A percentile compares a stretch with the other conserved stretches of the same genome.
phyloP scores from a whole-genome alignment of 2,329 filamentous ascomycete species.

The Raffaelea arxii region DNA sequence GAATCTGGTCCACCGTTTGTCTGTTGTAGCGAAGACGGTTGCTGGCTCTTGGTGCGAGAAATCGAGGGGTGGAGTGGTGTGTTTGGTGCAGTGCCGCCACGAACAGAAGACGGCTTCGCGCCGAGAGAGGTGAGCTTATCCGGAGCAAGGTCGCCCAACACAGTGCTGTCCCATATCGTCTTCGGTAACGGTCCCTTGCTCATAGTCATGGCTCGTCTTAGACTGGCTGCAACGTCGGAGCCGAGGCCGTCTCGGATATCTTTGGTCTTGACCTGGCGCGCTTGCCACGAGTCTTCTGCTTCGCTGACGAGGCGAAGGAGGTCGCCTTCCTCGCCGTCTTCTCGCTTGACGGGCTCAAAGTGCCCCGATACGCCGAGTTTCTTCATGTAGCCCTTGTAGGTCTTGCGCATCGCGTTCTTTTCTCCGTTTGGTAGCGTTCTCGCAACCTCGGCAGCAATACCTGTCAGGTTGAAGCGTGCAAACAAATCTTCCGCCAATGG shows the following conservation, averaged over 20 bases:
- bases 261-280: constrained; percentile 41
- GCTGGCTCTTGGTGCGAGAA: constrained; percentile 27
- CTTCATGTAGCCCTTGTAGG: constrained; percentile 61
- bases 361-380: constrained; percentile 50
- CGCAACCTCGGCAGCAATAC: constrained; percentile 51
- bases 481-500: constrained; percentile 47
- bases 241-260: constrained; percentile 46
- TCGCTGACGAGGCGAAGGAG: constrained; percentile 40
- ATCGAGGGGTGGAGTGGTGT: constrained; percentile 34
- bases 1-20: constrained; percentile 27
- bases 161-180: constrained; percentile 45
- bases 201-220: constrained; percentile 47
- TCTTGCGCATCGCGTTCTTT: constrained; percentile 58
- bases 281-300: constrained; percentile 49
- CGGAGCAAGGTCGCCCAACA: constrained; percentile 45
- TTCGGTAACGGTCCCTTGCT: constrained; percentile 46
- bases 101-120: constrained; percentile 31
- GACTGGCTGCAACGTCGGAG: constrained; percentile 28
- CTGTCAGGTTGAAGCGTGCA: constrained; percentile 44
- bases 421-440: constrained; percentile 55
- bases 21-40: constrained; percentile 16
- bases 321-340: constrained; percentile 39
- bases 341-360: constrained; percentile 50
- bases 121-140: constrained; percentile 25
- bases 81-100: constrained; percentile 39